Conservation (phyloP, 306 rosid genomes). For the Vigna reflexopilosa region DNA sequence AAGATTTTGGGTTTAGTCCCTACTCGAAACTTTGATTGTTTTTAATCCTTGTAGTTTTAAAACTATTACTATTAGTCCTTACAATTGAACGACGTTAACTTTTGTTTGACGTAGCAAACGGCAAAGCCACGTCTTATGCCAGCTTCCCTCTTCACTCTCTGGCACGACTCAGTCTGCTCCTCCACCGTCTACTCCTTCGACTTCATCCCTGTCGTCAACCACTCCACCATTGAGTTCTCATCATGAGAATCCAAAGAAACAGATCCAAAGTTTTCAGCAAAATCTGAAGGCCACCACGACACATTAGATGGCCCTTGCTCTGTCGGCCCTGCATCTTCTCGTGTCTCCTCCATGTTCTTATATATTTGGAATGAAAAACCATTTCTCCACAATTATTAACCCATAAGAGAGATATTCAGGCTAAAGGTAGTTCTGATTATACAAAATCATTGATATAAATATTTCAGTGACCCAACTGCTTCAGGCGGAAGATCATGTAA, state of each 20-base stretch:
- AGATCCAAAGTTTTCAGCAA: slow-evolving; percentile 82
- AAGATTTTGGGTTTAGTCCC: too few relatives aligned
- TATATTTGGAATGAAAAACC: slow-evolving; percentile 73
- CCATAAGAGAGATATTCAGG: slow-evolving; percentile 64
- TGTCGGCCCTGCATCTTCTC: slow-evolving; percentile 79
- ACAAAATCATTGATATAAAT: slow-evolving; percentile 46
- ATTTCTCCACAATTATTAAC: slow-evolving; percentile 76
- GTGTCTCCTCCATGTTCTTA: slow-evolving; percentile 93
- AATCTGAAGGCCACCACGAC: slow-evolving; percentile 98
- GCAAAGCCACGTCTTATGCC: too few relatives aligned
- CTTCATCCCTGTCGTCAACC: too few relatives aligned
- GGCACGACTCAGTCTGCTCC: too few relatives aligned
- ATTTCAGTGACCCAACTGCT: slow-evolving; percentile 53
- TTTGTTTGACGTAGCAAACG: too few relatives aligned
- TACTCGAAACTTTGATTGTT: too few relatives aligned
- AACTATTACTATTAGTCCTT: too few relatives aligned
- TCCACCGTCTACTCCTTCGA: too few relatives aligned
- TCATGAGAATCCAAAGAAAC: slow-evolving; percentile 84
- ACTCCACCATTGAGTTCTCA: slow-evolving; percentile 33
- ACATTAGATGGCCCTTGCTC: slow-evolving; percentile 89
- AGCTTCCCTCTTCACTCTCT: too few relatives aligned
- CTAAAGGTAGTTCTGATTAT: slow-evolving; percentile 52
- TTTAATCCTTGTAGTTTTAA: too few relatives aligned
- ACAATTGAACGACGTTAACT: too few relatives aligned
- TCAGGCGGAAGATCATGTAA: slow-evolving; percentile 77